Conservation (phyloP, 257 asterid genomes). For the Scutellaria minor region DNA sequence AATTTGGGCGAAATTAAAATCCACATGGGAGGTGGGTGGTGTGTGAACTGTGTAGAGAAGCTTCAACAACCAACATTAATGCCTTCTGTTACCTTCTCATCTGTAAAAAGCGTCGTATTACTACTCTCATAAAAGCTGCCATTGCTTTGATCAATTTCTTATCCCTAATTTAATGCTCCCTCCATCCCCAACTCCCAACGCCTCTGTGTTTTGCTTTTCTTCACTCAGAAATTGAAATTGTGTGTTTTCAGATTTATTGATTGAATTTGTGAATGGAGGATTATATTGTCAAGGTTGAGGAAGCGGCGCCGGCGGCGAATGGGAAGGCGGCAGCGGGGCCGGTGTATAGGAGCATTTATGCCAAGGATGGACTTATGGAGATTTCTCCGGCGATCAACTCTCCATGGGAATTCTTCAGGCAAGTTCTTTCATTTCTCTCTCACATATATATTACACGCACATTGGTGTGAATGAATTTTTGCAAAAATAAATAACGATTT, state of each 20-base stretch:
- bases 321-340: constrained; percentile 80
- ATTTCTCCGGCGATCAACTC: constrained; percentile 51
- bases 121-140: constrained; percentile 49
- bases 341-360: constrained; percentile 67
- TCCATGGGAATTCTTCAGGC: constrained; percentile 93
- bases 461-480: neutral
- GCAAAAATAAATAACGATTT: too few species aligned
- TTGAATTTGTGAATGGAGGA: constrained; percentile 45
- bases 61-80: constrained; percentile 52
- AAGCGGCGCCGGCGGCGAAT: constrained; percentile 43
- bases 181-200: constrained; percentile 1
- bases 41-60: neutral
- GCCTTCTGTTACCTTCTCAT: constrained; percentile 39
- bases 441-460: neutral
- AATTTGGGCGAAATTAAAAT: neutral
- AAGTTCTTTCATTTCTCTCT: too few species aligned
- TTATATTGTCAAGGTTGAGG: constrained; percentile 68
- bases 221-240: neutral
- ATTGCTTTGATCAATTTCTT: constrained; percentile 18
- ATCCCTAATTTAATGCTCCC: constrained; percentile 39
- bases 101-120: constrained; percentile 41
- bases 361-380: constrained; percentile 71
- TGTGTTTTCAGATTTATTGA: neutral
- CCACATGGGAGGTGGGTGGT: constrained; percentile 26
- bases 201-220: constrained; percentile 2